Evolutionary conservation across 805 yeast genomes (phyloP), one percentile per base, ranked within the genome.

Genomic region (Ogataea pignaliae): DNA sequence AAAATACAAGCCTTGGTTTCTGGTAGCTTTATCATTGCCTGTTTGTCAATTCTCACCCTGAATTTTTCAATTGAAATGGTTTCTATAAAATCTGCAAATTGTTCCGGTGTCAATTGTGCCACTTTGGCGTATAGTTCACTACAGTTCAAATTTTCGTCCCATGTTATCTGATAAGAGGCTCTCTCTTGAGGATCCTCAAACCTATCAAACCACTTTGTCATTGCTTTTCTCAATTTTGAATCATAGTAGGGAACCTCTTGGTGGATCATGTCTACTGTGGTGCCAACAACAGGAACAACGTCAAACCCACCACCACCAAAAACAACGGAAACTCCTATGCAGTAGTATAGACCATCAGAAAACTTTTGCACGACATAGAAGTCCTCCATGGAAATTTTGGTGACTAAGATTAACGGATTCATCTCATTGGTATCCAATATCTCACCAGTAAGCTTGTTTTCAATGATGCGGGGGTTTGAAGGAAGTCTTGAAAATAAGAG

Each of bases 241-340:
- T 72, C 63, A 48, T 74, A 75, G 55, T 72, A 74, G 1, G 79
- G 79, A 29, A 74, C 79, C 3, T 60, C 69, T n/a, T 54, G 63
- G 52, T 74, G 79, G 39, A 74, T 73, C 2, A 59, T 54, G 55
- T 74, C 78, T 41, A 74, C 53, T 39, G 63, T 66, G 67, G 44
- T 57, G 38, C 59, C 64, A 43, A 54, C 54, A 10, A 59, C 18
- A 1, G 60, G 59, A 5, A 47, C 30, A 35, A 74, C 64, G 5
- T 72, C 73, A 55, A 74, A 74, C 2, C 76, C 71, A 11, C 79
- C 79, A 12, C 79, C 79, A 3, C 76, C 76, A 55, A 73, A 74
- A 3, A 75, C 73, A 17, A 73, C 79, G 0, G 77, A 75, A 2
- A 75, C 75, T 1, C 76, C 79, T 34, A 70, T 73, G 53, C 76